Conservation (phyloP, 768 basidiomycete genomes). For the Clitopilus passeckerianus region DNA sequence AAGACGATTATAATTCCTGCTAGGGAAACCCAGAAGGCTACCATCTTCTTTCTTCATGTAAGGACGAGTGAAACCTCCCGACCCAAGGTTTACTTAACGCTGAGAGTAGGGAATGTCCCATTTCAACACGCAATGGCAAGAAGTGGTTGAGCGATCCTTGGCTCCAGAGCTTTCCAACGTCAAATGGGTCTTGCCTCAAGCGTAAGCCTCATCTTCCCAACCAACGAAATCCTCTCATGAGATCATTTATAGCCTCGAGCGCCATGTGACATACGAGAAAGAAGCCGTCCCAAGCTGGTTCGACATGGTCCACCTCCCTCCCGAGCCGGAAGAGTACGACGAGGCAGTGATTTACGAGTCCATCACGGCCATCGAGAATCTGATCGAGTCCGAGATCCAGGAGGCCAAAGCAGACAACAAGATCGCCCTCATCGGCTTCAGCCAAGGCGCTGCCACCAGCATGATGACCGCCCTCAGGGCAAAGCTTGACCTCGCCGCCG, state of each 20-base stretch:
- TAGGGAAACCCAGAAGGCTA: constrained; percentile 25
- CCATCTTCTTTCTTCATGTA: constrained; percentile 67
- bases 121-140: constrained; percentile 21
- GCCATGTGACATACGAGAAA: constrained; percentile 20
- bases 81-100: background rate
- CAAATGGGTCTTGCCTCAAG: constrained; percentile 32
- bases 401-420: constrained; percentile 6
- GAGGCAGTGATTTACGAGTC: constrained; percentile 19
- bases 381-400: constrained; percentile 26
- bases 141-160: constrained; percentile 17
- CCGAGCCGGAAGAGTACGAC: constrained; percentile 23
- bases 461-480: constrained; percentile 26
- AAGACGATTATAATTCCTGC: background rate
- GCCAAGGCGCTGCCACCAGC: constrained; percentile 30
- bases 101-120: constrained; percentile 27
- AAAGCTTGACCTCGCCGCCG: constrained; percentile 27
- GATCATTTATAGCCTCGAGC: background rate
- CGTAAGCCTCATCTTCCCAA: constrained; percentile 15
- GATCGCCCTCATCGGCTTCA: constrained; percentile 30
- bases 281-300: constrained; percentile 29
- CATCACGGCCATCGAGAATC: constrained; percentile 19
- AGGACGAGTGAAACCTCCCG: constrained; percentile 9
- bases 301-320: constrained; percentile 27
- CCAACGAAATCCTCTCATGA: background rate
- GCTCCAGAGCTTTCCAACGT: constrained; percentile 22